Evolutionary conservation across 306 rosid species (phyloP).

Genomic region (Rosa rugosa): DNA sequence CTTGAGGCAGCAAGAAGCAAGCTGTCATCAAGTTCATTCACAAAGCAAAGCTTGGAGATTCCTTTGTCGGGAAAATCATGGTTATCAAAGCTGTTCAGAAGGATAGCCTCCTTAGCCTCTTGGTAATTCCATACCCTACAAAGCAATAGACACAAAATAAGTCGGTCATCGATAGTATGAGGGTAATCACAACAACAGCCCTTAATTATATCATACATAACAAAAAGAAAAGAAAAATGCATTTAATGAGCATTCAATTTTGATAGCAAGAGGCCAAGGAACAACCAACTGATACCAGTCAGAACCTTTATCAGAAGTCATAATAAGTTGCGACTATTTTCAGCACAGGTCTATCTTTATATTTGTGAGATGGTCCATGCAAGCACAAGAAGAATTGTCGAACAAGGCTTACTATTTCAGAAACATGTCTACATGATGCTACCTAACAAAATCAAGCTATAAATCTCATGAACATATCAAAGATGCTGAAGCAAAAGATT

Average conservation of each 20-base stretch:
- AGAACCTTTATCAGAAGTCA: background rate
- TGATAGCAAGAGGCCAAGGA: background rate
- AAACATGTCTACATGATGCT: background rate
- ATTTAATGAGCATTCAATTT: background rate
- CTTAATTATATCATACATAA: background rate
- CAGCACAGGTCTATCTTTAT: background rate
- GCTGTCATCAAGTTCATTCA: conserved; percentile 95
- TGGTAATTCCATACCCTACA: conserved; percentile 83
- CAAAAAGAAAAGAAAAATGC: background rate
- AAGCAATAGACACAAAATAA: conserved; percentile 11
- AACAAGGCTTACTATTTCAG: background rate
- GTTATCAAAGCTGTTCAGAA: conserved; percentile 86
- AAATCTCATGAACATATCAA: background rate
- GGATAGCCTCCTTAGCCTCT: conserved; percentile 74
- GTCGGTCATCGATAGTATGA: background rate
- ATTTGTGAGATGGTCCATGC: background rate
- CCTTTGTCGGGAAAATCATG: conserved; percentile 91
- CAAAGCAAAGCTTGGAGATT: conserved; percentile 88
- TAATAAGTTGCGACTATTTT: background rate
- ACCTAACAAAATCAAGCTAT: background rate
- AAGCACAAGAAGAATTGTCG: background rate
- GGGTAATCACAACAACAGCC: background rate
- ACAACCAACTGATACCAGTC: background rate
- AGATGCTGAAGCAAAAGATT: background rate
- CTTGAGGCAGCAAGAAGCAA: conserved; percentile 98